Percentiles rank a stretch among this genome's conserved stretches.
phyloP scores from a whole-genome alignment of 2,329 filamentous ascomycete species.

The Fusarium kyushuense region DNA sequence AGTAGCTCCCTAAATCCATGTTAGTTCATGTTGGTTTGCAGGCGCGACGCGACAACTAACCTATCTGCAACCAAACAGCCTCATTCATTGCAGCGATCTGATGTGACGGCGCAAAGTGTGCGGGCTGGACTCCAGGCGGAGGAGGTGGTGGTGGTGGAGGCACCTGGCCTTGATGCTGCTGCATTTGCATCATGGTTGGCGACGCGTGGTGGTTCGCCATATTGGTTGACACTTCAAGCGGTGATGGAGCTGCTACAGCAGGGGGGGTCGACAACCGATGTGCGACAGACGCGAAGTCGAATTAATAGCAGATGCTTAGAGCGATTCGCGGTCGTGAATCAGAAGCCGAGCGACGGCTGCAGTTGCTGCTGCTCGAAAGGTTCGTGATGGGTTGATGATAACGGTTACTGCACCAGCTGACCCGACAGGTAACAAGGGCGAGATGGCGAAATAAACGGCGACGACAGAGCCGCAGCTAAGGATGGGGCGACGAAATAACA shows the following conservation, averaged over 20 bases:
- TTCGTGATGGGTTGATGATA: constrained; percentile 34
- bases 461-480: constrained; percentile 30
- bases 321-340: constrained; percentile 33
- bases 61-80: constrained; percentile 90
- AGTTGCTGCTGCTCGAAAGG: constrained; percentile 8
- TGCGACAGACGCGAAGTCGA: constrained; percentile 33
- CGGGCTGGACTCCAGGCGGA: constrained; percentile 61
- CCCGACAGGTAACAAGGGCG: constrained; percentile 23
- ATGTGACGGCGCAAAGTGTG: constrained; percentile 74
- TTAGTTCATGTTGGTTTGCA: constrained; percentile 37
- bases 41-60: constrained; percentile 64
- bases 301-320: constrained; percentile 11
- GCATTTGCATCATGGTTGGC: constrained; percentile 80
- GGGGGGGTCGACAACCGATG: constrained; percentile 18
- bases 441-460: constrained; percentile 18
- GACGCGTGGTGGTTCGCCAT: constrained; percentile 87
- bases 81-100: constrained; percentile 86
- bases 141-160: constrained; percentile 63
- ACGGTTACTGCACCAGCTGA: constrained; percentile 20
- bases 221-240: constrained; percentile 42
- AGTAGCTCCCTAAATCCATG: constrained; percentile 76
- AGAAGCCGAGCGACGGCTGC: constrained; percentile 16
- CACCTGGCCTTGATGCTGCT: constrained; percentile 71
- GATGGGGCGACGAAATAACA: constrained; percentile 9
- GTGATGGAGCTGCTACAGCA: constrained; percentile 36